These are phyloP conservation scores for Aspergillus japonicus DNA, from an alignment of 2,329 filamentous ascomycete species.

Conservation along the genomic window DNA sequence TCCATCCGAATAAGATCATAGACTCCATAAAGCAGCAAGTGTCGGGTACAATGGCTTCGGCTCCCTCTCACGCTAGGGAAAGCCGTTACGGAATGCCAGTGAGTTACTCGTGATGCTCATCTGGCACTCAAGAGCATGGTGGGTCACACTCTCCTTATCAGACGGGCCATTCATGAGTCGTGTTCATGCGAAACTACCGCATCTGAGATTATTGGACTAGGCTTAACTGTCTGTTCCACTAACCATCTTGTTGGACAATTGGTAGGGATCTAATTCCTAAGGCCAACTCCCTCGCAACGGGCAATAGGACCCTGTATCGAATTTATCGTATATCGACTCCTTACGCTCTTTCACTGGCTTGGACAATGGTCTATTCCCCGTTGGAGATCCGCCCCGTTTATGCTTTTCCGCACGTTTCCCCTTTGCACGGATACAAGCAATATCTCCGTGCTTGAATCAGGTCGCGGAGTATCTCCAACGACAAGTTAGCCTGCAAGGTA, in stretches of 20 bases:
- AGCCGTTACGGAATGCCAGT: background rate
- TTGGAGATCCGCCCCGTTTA: background rate
- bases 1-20: background rate
- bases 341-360: constrained; percentile 2
- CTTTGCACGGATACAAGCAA: background rate
- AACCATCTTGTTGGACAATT: constrained; percentile 32
- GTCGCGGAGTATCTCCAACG: background rate
- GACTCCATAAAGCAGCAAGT: background rate
- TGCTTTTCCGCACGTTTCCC: background rate
- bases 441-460: background rate
- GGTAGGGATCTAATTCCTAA: constrained; percentile 12
- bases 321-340: background rate
- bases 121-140: constrained; percentile 4
- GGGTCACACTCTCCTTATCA: constrained; percentile 16
- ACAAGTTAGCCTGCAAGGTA: too few species aligned
- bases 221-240: constrained; percentile 18
- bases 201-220: constrained; percentile 18
- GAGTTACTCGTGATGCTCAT: background rate
- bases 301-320: constrained; percentile 14
- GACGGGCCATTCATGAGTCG: constrained; percentile 16
- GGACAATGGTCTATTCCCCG: constrained; percentile 4
- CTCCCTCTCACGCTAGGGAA: background rate
- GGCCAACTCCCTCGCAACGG: constrained; percentile 7
- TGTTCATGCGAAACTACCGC: constrained; percentile 17
- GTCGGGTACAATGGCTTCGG: background rate